Evolutionary conservation across 73 alveolate genomes (phyloP).

Genomic region (Uronychia setigera): DNA sequence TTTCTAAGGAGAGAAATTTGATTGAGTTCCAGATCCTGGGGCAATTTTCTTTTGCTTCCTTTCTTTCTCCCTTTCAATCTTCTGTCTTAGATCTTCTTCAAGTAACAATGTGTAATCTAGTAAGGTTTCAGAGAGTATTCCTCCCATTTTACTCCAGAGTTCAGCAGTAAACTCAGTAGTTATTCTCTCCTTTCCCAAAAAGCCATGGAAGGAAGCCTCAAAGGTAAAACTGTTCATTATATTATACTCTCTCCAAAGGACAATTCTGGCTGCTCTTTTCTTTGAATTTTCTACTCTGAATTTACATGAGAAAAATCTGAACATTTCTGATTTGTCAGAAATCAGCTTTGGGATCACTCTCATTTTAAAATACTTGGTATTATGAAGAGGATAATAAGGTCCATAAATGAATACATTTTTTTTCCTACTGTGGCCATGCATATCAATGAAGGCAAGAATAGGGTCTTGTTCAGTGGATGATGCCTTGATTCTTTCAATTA

Average conservation of each 20-base stretch:
- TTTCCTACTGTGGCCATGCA: constrained; percentile 64
- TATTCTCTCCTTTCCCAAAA: not conserved
- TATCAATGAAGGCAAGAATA: constrained; percentile 45
- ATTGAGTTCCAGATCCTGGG: too few species aligned
- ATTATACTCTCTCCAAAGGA: constrained; percentile 56
- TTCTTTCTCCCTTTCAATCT: not conserved
- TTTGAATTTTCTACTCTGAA: constrained; percentile 48
- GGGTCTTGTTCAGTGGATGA: constrained; percentile 37
- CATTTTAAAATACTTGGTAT: constrained; percentile 40
- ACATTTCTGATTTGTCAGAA: constrained; percentile 56
- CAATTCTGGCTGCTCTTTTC: constrained; percentile 68
- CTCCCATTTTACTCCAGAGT: not conserved
- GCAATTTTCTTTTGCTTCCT: not conserved
- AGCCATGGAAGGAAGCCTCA: constrained; percentile 69
- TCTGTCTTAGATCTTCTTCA: not conserved
- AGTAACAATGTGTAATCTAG: not conserved
- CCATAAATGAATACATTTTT: constrained; percentile 22
- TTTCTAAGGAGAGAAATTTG: not conserved
- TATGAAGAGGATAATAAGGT: constrained; percentile 52
- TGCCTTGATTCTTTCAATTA: constrained; percentile 7
- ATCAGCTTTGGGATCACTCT: constrained; percentile 61
- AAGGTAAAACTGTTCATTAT: constrained; percentile 63
- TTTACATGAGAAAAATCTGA: constrained; percentile 59
- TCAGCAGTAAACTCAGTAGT: not conserved
- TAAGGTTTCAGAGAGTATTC: not conserved